Base-by-base conservation (phyloP, 2,329 filamentous ascomycete species). In the Cryphonectria nitschkei region DNA sequence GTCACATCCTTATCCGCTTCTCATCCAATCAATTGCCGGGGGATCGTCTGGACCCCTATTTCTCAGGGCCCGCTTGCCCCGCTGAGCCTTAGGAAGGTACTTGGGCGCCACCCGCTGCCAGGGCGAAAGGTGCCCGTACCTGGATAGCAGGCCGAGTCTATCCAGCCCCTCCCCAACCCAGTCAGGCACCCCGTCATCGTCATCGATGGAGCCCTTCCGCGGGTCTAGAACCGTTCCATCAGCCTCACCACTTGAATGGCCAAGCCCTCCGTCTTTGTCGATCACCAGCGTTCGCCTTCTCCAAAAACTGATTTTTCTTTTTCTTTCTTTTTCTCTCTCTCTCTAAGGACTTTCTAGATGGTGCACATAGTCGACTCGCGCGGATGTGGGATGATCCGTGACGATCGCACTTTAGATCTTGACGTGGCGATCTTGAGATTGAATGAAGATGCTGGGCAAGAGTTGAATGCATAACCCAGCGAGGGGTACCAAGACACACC, bases 151-250 rank as follows among this genome's bases (percentile, higher is more conserved):
- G 3, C 22, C 19, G 13, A 54, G 19, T 16, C 14, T 16, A 37
- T 29, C 26, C 56, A n/a, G 43, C 37, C 65, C 54, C 54, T 58
- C 65, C 65, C 54, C 5, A 16, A 16, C 26, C 65, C 52, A 29
- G n/a, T 29, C 34, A 50, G 43, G 26, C n/a, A 66, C 71, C 43
- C 63, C 71, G 43, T 68, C 61, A 68, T 70, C 71, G 71, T 72
- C 71, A 72, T 72, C 67, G 65, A 65, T 68, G 71, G 71, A 63
- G 64, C 52, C 54, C 46, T 13, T 68, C 52, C 66, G 65, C 39
- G 46, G 43, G 70, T 72, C 71, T 72, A 72, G 71, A 72, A 68
- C 68, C 52, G 65, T 43, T 70, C 46, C 62, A 66, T 67, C 56
- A 67, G 65, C 62, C 65, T 61, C 43, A 43, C 50, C 50, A 56